Evolutionary conservation across 768 basidiomycete genomes (phyloP).

Genomic region (Leccinum longicurvipes): DNA sequence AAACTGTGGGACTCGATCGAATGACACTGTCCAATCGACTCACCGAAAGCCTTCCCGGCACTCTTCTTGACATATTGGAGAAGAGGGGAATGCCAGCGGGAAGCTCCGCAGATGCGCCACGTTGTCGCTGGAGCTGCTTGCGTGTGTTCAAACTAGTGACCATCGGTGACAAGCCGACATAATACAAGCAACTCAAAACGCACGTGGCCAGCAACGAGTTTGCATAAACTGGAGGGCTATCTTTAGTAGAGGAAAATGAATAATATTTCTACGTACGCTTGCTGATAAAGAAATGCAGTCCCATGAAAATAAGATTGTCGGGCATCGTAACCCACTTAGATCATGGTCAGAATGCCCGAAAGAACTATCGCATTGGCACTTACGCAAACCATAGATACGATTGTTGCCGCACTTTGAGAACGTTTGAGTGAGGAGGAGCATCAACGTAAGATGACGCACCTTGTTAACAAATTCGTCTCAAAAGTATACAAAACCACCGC

Average conservation of each 20-base stretch:
- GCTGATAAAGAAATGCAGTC: constrained; percentile 50
- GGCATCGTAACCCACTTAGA: constrained; percentile 46
- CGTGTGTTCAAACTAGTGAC: constrained; percentile 36
- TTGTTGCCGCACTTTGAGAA: constrained; percentile 36
- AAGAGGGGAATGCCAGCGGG: constrained; percentile 25
- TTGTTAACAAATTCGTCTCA: constrained; percentile 51
- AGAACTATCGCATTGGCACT: constrained; percentile 7
- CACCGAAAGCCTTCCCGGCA: constrained; percentile 7
- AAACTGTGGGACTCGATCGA: neutral
- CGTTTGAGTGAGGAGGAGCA: neutral
- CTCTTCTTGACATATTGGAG: constrained; percentile 16
- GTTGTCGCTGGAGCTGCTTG: constrained; percentile 31
- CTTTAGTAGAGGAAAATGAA: neutral
- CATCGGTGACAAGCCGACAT: neutral
- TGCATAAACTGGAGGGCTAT: constrained; percentile 39
- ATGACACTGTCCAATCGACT: neutral
- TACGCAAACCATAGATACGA: constrained; percentile 42
- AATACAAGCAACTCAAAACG: neutral
- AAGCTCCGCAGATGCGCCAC: constrained; percentile 29
- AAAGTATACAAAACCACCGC: constrained; percentile 49
- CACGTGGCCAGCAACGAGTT: constrained; percentile 48
- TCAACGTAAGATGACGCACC: constrained; percentile 24
- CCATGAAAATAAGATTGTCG: constrained; percentile 49
- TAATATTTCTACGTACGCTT: constrained; percentile 36
- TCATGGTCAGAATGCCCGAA: neutral